These are phyloP conservation scores for Colletotrichum filicis DNA, from an alignment of 2,329 filamentous ascomycete genomes.

Conservation along the genomic window DNA sequence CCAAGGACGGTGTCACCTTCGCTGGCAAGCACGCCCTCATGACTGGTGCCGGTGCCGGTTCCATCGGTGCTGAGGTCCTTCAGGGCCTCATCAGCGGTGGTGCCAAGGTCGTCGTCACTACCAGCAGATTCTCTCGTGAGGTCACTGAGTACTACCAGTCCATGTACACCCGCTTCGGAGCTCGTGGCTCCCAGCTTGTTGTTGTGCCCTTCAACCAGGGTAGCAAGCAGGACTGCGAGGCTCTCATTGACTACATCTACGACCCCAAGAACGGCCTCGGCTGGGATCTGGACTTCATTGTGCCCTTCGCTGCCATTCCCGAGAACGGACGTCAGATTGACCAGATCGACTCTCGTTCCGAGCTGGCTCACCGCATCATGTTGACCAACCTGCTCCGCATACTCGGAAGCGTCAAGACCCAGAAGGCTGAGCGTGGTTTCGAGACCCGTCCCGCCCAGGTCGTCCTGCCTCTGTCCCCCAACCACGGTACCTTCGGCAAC, in stretches of 20 bases:
- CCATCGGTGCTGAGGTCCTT: constrained; percentile 95
- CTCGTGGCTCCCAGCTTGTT: constrained; percentile 93
- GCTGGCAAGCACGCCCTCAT: constrained; percentile 96
- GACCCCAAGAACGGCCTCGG: constrained; percentile 95
- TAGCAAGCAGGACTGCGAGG: constrained; percentile 97
- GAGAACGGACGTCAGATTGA: constrained; percentile 98
- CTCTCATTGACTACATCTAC: constrained; percentile 95
- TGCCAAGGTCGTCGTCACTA: constrained; percentile 96
- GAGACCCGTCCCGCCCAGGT: constrained; percentile 97
- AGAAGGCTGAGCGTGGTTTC: constrained; percentile 88
- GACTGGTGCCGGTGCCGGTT: constrained; percentile 97
- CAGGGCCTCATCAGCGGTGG: constrained; percentile 96
- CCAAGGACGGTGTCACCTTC: constrained; percentile 88
- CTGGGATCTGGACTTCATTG: constrained; percentile 96
- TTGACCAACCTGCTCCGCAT: constrained; percentile 95
- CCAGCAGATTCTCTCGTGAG: constrained; percentile 94
- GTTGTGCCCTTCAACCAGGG: constrained; percentile 99
- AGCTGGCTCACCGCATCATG: constrained; percentile 99
- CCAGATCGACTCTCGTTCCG: constrained; percentile 94
- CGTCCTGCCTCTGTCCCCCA: constrained; percentile 93
- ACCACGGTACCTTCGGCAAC: constrained; percentile 98
- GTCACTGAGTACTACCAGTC: constrained; percentile 99
- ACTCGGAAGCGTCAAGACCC: constrained; percentile 87
- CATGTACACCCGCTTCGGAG: constrained; percentile 96
- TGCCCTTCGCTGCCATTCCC: constrained; percentile 97